A percentile compares a stretch with the other conserved stretches of the same genome.
Evolutionary conservation across 768 basidiomycete genomes (phyloP).

Genomic region (Boletus reticuloceps): DNA sequence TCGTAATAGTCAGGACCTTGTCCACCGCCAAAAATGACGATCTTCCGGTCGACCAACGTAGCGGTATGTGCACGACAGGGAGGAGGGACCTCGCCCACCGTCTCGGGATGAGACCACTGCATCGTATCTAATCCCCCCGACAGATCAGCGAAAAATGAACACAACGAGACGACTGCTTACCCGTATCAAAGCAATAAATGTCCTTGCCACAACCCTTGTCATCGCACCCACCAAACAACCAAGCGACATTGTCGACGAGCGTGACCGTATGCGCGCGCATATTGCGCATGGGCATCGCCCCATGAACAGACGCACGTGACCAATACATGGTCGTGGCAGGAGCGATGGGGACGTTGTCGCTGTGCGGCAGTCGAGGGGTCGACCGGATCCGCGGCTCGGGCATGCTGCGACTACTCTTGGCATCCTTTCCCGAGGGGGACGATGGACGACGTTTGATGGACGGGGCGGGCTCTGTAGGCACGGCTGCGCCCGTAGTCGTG

Average conservation of each 20-base stretch:
- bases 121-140: slow-evolving; percentile 63
- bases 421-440: slow-evolving; percentile 29
- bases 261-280: slow-evolving; percentile 86
- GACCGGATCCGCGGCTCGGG: slow-evolving; percentile 39
- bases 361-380: slow-evolving; percentile 61
- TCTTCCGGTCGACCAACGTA: slow-evolving; percentile 74
- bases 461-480: slow-evolving; percentile 22
- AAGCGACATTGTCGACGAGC: slow-evolving; percentile 76
- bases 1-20: slow-evolving; percentile 82
- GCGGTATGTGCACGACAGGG: slow-evolving; percentile 88
- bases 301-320: slow-evolving; percentile 81
- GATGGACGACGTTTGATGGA: slow-evolving; percentile 25
- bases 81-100: slow-evolving; percentile 73
- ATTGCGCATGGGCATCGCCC: slow-evolving; percentile 57
- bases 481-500: no score
- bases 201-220: slow-evolving; percentile 72
- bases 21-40: slow-evolving; percentile 87
- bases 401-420: slow-evolving; percentile 3
- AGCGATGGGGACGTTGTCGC: slow-evolving; percentile 53
- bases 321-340: slow-evolving; percentile 83
- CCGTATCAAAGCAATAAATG: slow-evolving; percentile 83
- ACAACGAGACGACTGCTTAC: slow-evolving; percentile 34
- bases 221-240: slow-evolving; percentile 90
- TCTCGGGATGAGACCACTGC: slow-evolving; percentile 82
- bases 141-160: not conserved